Base-by-base conservation (phyloP, 1,284 basidiomycete genomes). In the Butyriboletus pseudospeciosus region DNA sequence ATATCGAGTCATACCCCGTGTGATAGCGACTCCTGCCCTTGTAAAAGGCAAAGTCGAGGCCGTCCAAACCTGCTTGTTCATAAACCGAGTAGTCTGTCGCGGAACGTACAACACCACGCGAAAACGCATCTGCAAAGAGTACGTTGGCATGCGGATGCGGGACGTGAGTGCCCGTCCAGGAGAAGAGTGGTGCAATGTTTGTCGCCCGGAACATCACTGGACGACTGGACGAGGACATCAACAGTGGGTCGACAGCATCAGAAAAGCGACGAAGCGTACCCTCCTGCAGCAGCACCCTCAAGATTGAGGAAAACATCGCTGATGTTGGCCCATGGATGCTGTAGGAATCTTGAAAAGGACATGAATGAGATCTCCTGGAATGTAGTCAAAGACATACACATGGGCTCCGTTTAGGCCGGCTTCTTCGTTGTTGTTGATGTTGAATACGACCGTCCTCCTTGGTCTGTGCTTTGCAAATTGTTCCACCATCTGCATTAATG, bases 401-500 rank as follows among this genome's bases (percentile, higher is more conserved):
- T 82, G 80, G 14, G 87, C 86, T 23, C 90, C 90, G 59, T 85
- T 77, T 59, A 91, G 66, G 36, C 83, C 80, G 64, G 89, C 82
- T 62, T 92, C 89, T 66, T 92, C 90, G 2, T 84, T 89, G 57
- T 92, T 90, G 67, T 92, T 92, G 66, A 90, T 79, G 63, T 91
- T 88, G 73, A 91, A 88, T 4, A 92, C 69, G 5, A 84, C 83
- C 0, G 86, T 87, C 39, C 82, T 74, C 40, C 72, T 72, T 2
- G 80, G 80, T 17, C 77, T 76, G 45, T 80, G 72, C 56, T 74
- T 67, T 0, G 82, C 75, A 52, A 87, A 77, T 60, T 83, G 81
- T 37, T 81, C 72, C 26, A 87, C 73, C 58, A 91, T 76, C 56
- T 88, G 83, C 16, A 92, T 65, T 5, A 89, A 68, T 0, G 85